Evolutionary conservation across 1,284 basidiomycete species (phyloP).

Genomic region (Moniliella sp.): DNA sequence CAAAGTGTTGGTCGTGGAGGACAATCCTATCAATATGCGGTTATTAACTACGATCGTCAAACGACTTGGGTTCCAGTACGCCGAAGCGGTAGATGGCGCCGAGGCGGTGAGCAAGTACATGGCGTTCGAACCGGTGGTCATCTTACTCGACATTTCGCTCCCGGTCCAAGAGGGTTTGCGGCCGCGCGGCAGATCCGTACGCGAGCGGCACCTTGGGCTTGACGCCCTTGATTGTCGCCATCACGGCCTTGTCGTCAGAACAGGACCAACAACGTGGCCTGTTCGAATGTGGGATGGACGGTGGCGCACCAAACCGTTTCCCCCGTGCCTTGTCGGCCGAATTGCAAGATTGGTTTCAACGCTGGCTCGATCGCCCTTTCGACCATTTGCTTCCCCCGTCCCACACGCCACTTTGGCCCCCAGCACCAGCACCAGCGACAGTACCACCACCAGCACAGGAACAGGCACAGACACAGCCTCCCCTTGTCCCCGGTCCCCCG

Average conservation of each 20-base stretch:
- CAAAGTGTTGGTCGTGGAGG: conserved; percentile 15
- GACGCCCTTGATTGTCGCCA: conserved; percentile 12
- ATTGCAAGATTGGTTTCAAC: neutral
- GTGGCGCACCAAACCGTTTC: conserved; percentile 19
- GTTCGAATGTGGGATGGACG: conserved; percentile 14
- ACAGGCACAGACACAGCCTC: too few relatives aligned
- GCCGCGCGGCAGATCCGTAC: conserved; percentile 14
- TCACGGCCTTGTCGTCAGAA: conserved; percentile 15
- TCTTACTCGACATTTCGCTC: conserved; percentile 20
- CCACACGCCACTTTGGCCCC: too few relatives aligned
- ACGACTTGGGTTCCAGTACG: conserved; percentile 8
- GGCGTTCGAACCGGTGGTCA: conserved; percentile 10
- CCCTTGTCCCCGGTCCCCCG: too few relatives aligned
- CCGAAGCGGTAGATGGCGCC: conserved; percentile 14
- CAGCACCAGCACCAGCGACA: too few relatives aligned
- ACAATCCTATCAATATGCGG: conserved; percentile 21
- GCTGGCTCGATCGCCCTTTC: too few relatives aligned
- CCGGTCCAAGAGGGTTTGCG: conserved; percentile 18
- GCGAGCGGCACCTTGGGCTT: neutral
- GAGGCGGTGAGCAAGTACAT: conserved; percentile 15
- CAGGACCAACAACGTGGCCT: conserved; percentile 13
- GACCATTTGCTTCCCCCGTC: too few relatives aligned
- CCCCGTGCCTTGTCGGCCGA: conserved; percentile 2
- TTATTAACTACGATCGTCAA: conserved; percentile 13
- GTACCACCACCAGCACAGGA: too few relatives aligned